Percentiles rank a stretch among this genome's conserved stretches.
These are phyloP conservation scores for Marvania coccoides DNA, from an alignment of 139 green algal genomes.

Conservation along the genomic window DNA sequence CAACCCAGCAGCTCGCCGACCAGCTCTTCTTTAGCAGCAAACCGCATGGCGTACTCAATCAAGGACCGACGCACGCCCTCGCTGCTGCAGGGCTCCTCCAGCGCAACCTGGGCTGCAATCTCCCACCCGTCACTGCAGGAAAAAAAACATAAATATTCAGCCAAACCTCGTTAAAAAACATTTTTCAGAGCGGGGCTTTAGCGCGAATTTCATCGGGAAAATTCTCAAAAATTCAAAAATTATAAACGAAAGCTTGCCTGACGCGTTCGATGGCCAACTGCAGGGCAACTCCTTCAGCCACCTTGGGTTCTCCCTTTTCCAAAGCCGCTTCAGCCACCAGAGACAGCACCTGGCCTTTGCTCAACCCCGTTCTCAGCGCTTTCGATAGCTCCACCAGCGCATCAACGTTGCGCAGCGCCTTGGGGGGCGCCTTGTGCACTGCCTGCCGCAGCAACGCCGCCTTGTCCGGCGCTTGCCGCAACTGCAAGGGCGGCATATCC, in stretches of 20 bases:
- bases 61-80: background rate
- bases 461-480: conserved; percentile 15
- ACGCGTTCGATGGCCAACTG: background rate
- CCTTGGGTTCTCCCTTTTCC: background rate
- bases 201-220: no score
- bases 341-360: background rate
- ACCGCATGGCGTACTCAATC: background rate
- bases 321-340: background rate
- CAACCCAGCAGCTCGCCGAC: background rate
- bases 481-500: conserved; percentile 11
- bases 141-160: no score
- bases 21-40: background rate
- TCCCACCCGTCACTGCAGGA: background rate
- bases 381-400: background rate
- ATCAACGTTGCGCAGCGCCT: background rate
- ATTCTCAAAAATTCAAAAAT: no score
- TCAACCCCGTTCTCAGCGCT: background rate
- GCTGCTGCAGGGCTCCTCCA: background rate
- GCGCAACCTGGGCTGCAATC: background rate
- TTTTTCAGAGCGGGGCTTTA: no score
- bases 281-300: background rate
- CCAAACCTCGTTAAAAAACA: no score
- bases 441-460: background rate
- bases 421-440: background rate
- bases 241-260: no score